Base-by-base conservation (phyloP, 2,329 filamentous ascomycete species). In the Kalmusia sp. region DNA sequence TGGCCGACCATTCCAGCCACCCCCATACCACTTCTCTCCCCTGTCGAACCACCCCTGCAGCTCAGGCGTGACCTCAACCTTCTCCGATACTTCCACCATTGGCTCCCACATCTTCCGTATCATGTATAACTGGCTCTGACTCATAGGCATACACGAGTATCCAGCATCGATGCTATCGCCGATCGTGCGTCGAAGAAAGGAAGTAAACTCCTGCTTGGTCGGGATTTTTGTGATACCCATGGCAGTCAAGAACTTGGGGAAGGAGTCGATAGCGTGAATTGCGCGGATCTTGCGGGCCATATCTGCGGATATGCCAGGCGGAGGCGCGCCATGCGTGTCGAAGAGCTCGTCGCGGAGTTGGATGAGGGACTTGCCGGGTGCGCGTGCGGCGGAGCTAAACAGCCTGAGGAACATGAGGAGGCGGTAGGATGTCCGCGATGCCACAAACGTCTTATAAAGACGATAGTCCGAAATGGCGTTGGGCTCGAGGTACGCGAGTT, bases 341-440 rank as follows among this genome's bases (percentile, higher is more conserved):
- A 82, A 83, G 3, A 82, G 74, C 37, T 74, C 73, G 31, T 82
- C 76, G 44, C 77, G 73, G 25, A 82, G 64, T 41, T 76, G 54
- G 3, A 40, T 43, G 3, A 82, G 68, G 1, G 74, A 58, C 27
- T 72, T 75, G 6, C 62, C 62, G 2, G 69, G 62, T 0, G 73
- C 72, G 2, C 80, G 74, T 3, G 77, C 79, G 0, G 74, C 77
- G 41, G 68, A 75, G 8, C 77, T 76, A 65, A 83, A 83, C 12
- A 83, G 70, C 51, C 80, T 79, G 8, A 78, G 76, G 67, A 84
- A 82, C 80, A 83, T 83, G 22, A 83, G 71, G 3, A 82, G 74
- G 2, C 79, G 76, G 61, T 83, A 83, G 0, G 78, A 80, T 1
- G 78, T 81, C 24, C 68, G 71, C 17, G 73, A 77, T 12, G 76